A percentile compares a stretch with the other conserved stretches of the same genome.
Conservation (phyloP, 768 basidiomycete species). For the Leucosporidium creatinivorum region DNA sequence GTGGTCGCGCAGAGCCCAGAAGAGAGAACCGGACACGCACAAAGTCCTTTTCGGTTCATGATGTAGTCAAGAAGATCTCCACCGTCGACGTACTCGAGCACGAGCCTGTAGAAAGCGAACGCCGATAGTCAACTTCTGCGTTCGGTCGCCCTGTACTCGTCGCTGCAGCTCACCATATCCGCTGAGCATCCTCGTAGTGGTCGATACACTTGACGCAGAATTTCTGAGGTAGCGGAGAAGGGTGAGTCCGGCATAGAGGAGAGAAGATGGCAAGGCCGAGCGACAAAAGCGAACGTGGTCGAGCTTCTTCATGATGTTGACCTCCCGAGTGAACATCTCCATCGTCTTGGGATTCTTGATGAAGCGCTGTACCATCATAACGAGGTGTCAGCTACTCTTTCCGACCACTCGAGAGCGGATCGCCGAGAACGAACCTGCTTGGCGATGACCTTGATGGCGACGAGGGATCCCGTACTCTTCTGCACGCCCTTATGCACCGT, state of each 20-base stretch:
- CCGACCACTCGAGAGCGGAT: not conserved
- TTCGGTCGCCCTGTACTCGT: not conserved
- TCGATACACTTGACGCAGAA: slow-evolving; percentile 36
- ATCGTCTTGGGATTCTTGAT: slow-evolving; percentile 33
- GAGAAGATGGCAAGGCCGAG: not conserved
- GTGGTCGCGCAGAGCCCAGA: slow-evolving; percentile 37
- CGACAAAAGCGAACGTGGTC: slow-evolving; percentile 49
- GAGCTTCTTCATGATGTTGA: slow-evolving; percentile 66
- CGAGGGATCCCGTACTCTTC: slow-evolving; percentile 61
- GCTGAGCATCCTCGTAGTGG: slow-evolving; percentile 34
- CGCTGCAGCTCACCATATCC: slow-evolving; percentile 41
- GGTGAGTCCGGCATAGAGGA: not conserved
- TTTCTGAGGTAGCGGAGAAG: slow-evolving; percentile 25
- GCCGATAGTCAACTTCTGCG: not conserved
- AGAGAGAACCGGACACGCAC: slow-evolving; percentile 46
- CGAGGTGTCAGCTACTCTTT: not conserved
- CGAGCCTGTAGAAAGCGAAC: slow-evolving; percentile 43
- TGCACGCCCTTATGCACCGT: slow-evolving; percentile 77
- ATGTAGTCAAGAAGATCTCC: slow-evolving; percentile 65
- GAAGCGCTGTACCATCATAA: slow-evolving; percentile 1
- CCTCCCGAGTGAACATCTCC: slow-evolving; percentile 58
- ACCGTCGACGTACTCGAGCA: slow-evolving; percentile 76
- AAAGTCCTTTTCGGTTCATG: slow-evolving; percentile 51
- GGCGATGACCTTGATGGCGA: slow-evolving; percentile 78
- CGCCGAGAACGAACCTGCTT: slow-evolving; percentile 18